Evolutionary conservation across 345 rosid genomes (phyloP), one percentile per base, ranked within the genome.

Genomic region (Sapria himalayana): DNA sequence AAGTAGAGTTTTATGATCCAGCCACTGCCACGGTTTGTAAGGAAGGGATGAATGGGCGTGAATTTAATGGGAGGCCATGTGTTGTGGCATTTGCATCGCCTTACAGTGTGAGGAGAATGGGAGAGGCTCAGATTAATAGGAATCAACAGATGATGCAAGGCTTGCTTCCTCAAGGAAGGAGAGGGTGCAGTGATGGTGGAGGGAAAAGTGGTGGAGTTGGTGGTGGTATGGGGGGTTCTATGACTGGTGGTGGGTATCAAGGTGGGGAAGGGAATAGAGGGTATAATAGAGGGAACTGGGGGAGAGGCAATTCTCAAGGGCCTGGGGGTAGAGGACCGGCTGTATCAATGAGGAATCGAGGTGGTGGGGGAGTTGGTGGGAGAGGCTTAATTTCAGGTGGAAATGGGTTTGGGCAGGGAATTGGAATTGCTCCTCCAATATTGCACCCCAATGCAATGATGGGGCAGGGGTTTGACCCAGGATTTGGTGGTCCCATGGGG

Each of bases 31-130:
- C 74, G 0, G 64, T 74, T 37, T 82, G 86, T 51, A 82, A 82
- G 52, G 86, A 73, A 44, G 74, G 73, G 33, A 71, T 82, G 92
- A 71, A 78, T 58, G 84, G 92, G 22, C 65, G 67, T 52, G 10
- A 54, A 2, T 75, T 78, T 45, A 82, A 75, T 21, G 81, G 94
- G 31, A 60, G 82, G 42, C 69, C 86, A 0, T 82, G 94, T 56
- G 71, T 75, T 50, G 92, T 78, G 43, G 92, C 81, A 7, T 69
- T 63, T 66, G 84, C 78, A 3, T 63, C 81, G 0, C 94, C 94
- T n/a, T 53, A 59, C 40, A 52, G 62, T 11, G 50, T 73, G 24
- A 82, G 71, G 65, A 59, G 63, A 56, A 75, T 82, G 86, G 86
- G 82, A 37, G 79, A 74, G 44, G 64, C 81, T 42, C 85, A 74